Percentiles rank a stretch among this genome's conserved stretches.
phyloP scores from a whole-genome alignment of 2,329 filamentous ascomycete species.

The Trichoderma endophyticum region DNA sequence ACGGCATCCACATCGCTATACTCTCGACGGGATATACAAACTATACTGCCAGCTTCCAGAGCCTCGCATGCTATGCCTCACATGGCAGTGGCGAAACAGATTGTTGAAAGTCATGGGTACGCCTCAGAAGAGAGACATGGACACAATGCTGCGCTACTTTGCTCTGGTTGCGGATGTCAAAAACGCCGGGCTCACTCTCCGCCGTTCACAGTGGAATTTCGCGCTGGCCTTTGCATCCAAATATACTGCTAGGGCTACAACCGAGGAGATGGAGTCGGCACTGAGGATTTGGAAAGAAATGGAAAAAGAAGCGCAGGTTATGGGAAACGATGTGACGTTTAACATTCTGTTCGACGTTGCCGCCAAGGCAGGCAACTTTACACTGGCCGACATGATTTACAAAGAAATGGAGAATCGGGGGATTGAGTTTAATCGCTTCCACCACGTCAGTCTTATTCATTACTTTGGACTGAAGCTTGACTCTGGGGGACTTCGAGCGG shows the following conservation, averaged over 20 bases:
- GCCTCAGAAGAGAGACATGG: conserved; percentile 53
- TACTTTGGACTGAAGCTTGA: conserved; percentile 76
- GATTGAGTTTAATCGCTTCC: conserved; percentile 70
- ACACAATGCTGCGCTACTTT: conserved; percentile 77
- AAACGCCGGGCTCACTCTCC: conserved; percentile 65
- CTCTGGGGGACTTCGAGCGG: conserved; percentile 67
- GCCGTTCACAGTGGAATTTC: conserved; percentile 72
- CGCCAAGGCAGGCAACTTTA: conserved; percentile 78
- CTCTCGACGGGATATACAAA: conserved; percentile 46
- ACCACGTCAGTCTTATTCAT: conserved; percentile 78
- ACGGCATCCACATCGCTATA: conserved; percentile 39
- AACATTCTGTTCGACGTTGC: conserved; percentile 90
- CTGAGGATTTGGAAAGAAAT: conserved; percentile 84
- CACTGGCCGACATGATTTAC: conserved; percentile 79
- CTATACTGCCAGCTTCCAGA: conserved; percentile 50
- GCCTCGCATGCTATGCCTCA: conserved; percentile 50
- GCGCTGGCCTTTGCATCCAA: conserved; percentile 77
- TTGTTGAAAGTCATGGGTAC: conserved; percentile 68
- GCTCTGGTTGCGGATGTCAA: conserved; percentile 81
- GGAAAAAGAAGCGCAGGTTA: conserved; percentile 67
- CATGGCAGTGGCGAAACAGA: conserved; percentile 53
- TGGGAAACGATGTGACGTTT: conserved; percentile 76
- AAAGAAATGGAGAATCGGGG: conserved; percentile 73
- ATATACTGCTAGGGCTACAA: conserved; percentile 60
- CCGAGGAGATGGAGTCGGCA: conserved; percentile 56